Evolutionary conservation across 2,329 filamentous ascomycete species (phyloP).

Genomic region (Aureobasidium uvarum): DNA sequence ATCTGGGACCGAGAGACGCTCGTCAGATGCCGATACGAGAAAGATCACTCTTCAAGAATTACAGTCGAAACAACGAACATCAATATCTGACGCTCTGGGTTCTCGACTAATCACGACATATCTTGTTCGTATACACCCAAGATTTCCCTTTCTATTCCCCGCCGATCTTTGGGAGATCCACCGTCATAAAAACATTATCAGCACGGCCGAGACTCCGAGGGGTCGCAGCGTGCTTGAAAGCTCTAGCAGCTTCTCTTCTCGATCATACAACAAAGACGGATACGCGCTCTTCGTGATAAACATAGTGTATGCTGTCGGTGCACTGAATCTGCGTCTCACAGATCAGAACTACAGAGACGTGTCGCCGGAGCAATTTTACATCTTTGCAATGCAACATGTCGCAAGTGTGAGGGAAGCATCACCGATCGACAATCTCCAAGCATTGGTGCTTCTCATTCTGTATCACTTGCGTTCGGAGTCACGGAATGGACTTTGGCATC

Average conservation of each 20-base stretch:
- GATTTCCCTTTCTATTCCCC: conserved; percentile 1
- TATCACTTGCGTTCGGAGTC: conserved; percentile 9
- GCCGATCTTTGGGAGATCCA: conserved; percentile 2
- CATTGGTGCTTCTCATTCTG: conserved; percentile 2
- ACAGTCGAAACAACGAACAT: neutral
- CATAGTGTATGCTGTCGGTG: conserved; percentile 11
- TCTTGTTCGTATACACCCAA: conserved; percentile 14
- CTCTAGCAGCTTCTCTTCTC: neutral
- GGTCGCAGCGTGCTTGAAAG: neutral
- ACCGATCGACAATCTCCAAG: conserved; percentile 2
- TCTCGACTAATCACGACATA: neutral
- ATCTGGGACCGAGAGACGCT: neutral
- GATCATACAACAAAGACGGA: neutral
- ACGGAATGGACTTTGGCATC: conserved; percentile 5
- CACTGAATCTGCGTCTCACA: conserved; percentile 8
- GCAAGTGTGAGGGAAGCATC: conserved; percentile 6
- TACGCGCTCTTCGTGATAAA: conserved; percentile 6
- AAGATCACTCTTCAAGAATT: neutral
- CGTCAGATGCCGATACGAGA: neutral
- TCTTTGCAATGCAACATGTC: conserved; percentile 13
- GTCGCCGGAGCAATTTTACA: conserved; percentile 8
- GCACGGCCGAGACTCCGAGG: neutral
- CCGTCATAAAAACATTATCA: neutral
- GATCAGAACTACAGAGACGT: conserved; percentile 4
- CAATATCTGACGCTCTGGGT: neutral